Base-by-base conservation (phyloP, 805 yeast genomes). In the Yarrowia alimentaria region DNA sequence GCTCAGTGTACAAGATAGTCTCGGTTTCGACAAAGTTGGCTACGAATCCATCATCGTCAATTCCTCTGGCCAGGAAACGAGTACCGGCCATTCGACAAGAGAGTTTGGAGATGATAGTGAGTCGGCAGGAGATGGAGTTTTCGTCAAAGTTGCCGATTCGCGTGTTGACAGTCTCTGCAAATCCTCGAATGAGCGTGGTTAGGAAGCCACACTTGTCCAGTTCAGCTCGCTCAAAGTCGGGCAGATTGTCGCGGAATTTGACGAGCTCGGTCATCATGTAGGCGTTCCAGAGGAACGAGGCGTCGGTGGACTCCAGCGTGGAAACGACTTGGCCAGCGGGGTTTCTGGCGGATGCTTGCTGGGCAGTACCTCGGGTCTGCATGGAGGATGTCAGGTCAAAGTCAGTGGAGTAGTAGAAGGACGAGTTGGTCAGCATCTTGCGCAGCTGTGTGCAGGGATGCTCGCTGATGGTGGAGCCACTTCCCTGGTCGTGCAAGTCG, bases 21-120 rank as follows among this genome's bases (percentile, higher is more conserved):
- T 93, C 99, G 0, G 98, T 88, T 62, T 89, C 96, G 21, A 88
- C 96, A 64, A 85, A 93, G 66, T 93, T 93, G 38, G 99, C 96
- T 24, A 91, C 99, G 64, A 89, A 79, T 6, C 96, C 94, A 54
- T 86, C 87, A 63, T 89, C 98, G 66, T 93, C 98, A 25, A 90
- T 82, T 52, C 99, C 99, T 65, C 99, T 76, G 4, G 95, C 90
- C 65, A 87, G 86, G 67, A 80, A 93, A 58, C 99, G 75, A 0
- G 99, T 94, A 4, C 99, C 99, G 1, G 99, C 99, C 53, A 98
- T 72, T 63, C 82, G 82, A 88, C 98, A 93, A n/a, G 95, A 85
- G 65, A 91, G 98, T 59, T 93, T 85, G 0, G 97, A 90, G 13
- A 93, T 80, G 16, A 91, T 76, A 0, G 98, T 84, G 54, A 90